Evolutionary conservation across 371 early-diverging fungal genomes (phyloP), one percentile per base, ranked within the genome.

Genomic region (Chytridium lagenaria): DNA sequence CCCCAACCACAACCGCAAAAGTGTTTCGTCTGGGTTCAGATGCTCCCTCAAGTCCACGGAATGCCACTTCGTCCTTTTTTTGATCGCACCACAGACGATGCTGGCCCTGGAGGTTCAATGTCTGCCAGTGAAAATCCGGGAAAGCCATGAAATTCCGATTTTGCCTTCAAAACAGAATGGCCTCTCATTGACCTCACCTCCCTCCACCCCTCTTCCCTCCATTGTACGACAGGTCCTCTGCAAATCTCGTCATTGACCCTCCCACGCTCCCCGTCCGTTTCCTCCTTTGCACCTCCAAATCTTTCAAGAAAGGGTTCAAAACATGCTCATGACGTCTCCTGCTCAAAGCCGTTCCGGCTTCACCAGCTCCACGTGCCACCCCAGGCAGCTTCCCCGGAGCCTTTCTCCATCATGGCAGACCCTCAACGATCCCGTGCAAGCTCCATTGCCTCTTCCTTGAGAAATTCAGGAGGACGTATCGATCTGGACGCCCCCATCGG

Each of bases 1-100:
- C 12, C 61, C 12, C 61, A 28, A 61, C 31, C 30, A 33, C 61
- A 28, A 61, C 61, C 30, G 36, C 61, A 36, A 61, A 61, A 34
- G 61, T 61, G 7, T 61, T 22, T 26, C 61, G 61, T 16, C 61
- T 61, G 5, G 61, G 61, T 12, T 30, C 61, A 61, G 30, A 28
- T 7, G 31, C 10, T 5, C 36, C 30, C 3, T 23, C 61, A 33
- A 28, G 16, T 28, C 23, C 61, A 37, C 36, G 34, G 36, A 61
- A 30, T 28, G 36, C 36, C 34, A 28, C 7, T 5, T 3, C 61
- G 12, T 61, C 31, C 5, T 34, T 37, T 34, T 23, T 34, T 61
- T 61, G 61, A 34, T 34, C 37, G 55, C 7, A 15, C 26, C 55
- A 5, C 26, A 15, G 5, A 12, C 5, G 36, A 12, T 26, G 61